A percentile compares a stretch with the other conserved stretches of the same genome.
Conservation (phyloP, 1,284 basidiomycete genomes). For the Papiliotrema fonsecae region DNA sequence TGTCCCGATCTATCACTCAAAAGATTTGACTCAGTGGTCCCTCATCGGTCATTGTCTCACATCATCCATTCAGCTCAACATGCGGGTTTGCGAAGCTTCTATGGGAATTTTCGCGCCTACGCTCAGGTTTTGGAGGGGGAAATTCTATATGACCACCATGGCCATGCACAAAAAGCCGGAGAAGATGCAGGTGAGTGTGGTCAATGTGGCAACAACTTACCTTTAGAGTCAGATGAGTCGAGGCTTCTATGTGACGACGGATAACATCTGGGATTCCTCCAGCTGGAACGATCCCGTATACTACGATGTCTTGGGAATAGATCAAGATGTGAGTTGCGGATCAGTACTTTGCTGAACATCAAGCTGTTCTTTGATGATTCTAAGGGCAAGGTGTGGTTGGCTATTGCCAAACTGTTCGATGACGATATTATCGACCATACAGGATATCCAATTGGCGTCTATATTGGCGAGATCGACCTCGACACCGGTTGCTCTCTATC, state of each 20-base stretch:
- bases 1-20: constrained; percentile 24
- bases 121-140: constrained; percentile 7
- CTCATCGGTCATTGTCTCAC: constrained; percentile 24
- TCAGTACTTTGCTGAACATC: not conserved
- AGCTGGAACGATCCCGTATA: constrained; percentile 21
- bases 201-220: not conserved
- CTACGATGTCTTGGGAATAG: constrained; percentile 19
- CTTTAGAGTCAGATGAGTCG: not conserved
- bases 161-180: too few species aligned
- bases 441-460: not conserved
- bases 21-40: constrained; percentile 23
- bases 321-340: constrained; percentile 21
- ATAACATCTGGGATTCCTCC: constrained; percentile 20
- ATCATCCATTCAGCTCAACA: constrained; percentile 15
- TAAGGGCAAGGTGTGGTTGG: constrained; percentile 13
- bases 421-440: too few species aligned
- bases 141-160: not conserved
- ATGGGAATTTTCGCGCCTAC: constrained; percentile 25
- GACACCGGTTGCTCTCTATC: not conserved
- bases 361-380: constrained; percentile 8
- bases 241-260: constrained; percentile 24
- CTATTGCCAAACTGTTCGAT: too few species aligned
- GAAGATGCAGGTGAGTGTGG: not conserved
- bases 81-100: constrained; percentile 17
- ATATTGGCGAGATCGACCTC: constrained; percentile 8